Conservation (phyloP, 1,284 basidiomycete species). For the Puccinia polysora region DNA sequence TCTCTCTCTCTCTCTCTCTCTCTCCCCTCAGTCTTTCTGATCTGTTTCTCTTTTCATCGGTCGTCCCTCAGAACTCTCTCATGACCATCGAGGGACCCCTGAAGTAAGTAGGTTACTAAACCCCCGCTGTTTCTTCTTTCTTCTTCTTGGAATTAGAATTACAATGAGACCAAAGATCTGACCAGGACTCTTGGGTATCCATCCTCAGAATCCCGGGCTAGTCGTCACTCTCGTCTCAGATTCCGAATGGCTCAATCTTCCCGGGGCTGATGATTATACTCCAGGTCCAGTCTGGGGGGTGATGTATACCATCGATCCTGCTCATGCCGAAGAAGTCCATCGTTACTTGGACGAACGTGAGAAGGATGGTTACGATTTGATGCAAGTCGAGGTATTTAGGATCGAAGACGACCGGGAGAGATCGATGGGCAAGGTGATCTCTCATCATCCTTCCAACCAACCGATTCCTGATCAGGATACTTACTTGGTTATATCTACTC, state of each 20-base stretch:
- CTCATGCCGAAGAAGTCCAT: constrained; percentile 20
- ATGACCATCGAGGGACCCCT: constrained; percentile 39
- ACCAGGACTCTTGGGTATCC: neutral
- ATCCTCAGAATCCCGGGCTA: constrained; percentile 19
- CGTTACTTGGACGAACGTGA: constrained; percentile 32
- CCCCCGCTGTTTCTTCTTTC: neutral
- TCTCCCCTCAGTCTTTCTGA: neutral
- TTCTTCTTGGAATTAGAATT: too few species aligned
- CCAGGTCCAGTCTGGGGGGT: constrained; percentile 23
- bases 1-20: neutral
- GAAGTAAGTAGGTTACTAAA: constrained; percentile 7
- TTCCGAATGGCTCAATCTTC: constrained; percentile 20
- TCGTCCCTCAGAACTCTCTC: constrained; percentile 30
- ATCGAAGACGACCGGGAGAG: constrained; percentile 6
- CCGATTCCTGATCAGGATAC: neutral
- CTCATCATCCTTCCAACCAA: neutral
- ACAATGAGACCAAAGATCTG: too few species aligned
- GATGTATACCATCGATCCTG: constrained; percentile 33
- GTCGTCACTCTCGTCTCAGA: constrained; percentile 34
- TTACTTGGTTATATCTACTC: neutral
- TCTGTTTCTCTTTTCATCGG: neutral
- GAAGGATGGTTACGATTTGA: constrained; percentile 40
- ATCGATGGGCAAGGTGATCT: constrained; percentile 6
- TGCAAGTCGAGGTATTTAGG: constrained; percentile 19
- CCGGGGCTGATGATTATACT: neutral